Percentiles rank a stretch among this genome's conserved stretches.
Conservation (phyloP, 2,329 filamentous ascomycete species). For the Pseudogymnoascus sp. region DNA sequence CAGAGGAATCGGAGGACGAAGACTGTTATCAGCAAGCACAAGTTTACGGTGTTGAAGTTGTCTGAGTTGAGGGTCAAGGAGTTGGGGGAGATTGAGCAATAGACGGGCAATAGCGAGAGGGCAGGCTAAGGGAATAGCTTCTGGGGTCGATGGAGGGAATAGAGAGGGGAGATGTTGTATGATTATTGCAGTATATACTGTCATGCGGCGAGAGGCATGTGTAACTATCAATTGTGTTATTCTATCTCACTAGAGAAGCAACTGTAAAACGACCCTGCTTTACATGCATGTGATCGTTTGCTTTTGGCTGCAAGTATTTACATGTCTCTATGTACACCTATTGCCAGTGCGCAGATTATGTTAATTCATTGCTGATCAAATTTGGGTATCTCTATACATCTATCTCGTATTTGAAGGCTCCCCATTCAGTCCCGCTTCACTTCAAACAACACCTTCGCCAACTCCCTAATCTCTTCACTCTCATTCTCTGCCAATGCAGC, state of each 20-base stretch:
- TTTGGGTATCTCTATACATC: constrained; percentile 4
- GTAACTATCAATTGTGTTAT: constrained; percentile 8
- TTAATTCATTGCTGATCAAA: background rate
- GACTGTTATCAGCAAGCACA: constrained; percentile 80
- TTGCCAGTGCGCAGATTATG: background rate
- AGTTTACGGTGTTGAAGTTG: constrained; percentile 78
- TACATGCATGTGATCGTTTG: background rate
- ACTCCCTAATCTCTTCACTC: constrained; percentile 42
- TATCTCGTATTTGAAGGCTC: background rate
- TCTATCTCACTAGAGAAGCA: background rate
- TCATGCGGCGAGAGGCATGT: constrained; percentile 2
- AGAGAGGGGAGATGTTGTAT: background rate
- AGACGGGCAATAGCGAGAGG: background rate
- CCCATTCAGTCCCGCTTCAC: constrained; percentile 27
- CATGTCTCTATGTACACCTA: background rate
- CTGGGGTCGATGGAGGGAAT: background rate
- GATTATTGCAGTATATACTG: constrained; percentile 7
- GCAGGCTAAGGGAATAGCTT: background rate
- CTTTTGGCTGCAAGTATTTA: background rate
- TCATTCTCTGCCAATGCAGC: constrained; percentile 44
- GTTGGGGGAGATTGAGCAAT: constrained; percentile 33
- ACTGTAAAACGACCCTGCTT: background rate
- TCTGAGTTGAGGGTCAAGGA: constrained; percentile 58
- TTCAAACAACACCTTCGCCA: constrained; percentile 46
- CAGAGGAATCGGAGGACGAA: constrained; percentile 64